These are phyloP conservation scores for Hymenoscyphus linearis DNA, from an alignment of 2,329 filamentous ascomycete species.

Conservation along the genomic window DNA sequence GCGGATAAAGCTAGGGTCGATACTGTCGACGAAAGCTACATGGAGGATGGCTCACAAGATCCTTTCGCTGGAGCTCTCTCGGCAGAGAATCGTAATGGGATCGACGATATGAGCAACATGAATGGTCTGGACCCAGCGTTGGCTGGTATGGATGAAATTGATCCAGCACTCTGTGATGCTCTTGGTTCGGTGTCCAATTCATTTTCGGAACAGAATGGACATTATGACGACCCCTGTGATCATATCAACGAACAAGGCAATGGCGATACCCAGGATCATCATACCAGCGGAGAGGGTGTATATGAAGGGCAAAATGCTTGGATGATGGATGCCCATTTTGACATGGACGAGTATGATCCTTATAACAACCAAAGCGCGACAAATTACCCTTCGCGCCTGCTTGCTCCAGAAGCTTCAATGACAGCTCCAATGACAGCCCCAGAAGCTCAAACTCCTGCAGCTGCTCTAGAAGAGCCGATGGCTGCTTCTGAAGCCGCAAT, in stretches of 20 bases:
- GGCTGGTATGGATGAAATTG: neutral
- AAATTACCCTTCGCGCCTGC: constrained; percentile 22
- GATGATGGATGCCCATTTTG: constrained; percentile 19
- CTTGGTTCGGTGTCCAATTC: neutral
- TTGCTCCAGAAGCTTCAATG: constrained; percentile 13
- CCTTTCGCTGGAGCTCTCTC: constrained; percentile 10
- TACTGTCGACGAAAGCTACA: constrained; percentile 20
- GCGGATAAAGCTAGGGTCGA: constrained; percentile 28
- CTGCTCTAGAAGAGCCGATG: constrained; percentile 5
- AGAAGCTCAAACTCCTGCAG: constrained; percentile 4
- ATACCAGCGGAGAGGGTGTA: constrained; percentile 6
- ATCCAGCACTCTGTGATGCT: constrained; percentile 19
- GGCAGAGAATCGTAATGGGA: neutral
- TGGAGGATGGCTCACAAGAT: constrained; percentile 13
- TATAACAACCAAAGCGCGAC: constrained; percentile 12
- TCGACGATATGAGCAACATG: neutral
- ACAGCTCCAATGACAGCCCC: neutral
- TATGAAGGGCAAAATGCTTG: constrained; percentile 2
- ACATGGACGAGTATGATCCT: constrained; percentile 19
- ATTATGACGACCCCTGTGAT: constrained; percentile 9
- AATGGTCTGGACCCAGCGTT: neutral
- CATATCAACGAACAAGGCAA: constrained; percentile 6
- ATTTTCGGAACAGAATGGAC: constrained; percentile 9
- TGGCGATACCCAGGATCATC: constrained; percentile 6
- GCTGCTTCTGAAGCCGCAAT: constrained; percentile 17